A percentile compares a stretch with the other conserved stretches of the same genome.
These are phyloP conservation scores for Vigna angularis DNA, from an alignment of 306 rosid species.

Conservation along the genomic window DNA sequence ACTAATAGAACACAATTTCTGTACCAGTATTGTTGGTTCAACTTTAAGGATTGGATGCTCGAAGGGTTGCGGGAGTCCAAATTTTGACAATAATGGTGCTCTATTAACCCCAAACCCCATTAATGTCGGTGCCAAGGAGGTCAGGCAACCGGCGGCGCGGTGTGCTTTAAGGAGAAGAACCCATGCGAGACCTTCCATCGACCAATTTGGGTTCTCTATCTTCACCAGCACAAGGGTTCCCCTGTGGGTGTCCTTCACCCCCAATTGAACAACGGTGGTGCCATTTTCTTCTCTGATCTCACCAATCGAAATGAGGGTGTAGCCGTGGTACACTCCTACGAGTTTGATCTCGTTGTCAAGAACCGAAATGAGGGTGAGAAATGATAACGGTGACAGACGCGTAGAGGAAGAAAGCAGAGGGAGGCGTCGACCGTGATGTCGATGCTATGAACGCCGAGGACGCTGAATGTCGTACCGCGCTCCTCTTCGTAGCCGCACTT, in stretches of 20 bases:
- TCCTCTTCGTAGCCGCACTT: conserved; percentile 72
- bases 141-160: conserved; percentile 81
- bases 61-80: conserved; percentile 76
- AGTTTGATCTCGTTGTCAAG: too few species aligned
- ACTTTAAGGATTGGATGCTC: conserved; percentile 81
- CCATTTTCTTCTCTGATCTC: conserved; percentile 65
- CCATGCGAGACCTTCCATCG: conserved; percentile 92
- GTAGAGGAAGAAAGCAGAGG: too few species aligned
- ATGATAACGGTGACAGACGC: too few species aligned
- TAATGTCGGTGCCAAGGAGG: conserved; percentile 78
- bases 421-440: conserved; percentile 64
- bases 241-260: conserved; percentile 65
- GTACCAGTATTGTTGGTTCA: conserved; percentile 79
- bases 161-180: conserved; percentile 89
- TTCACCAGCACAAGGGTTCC: conserved; percentile 96
- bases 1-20: conserved; percentile 72
- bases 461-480: conserved; percentile 71
- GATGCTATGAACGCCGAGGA: conserved; percentile 59
- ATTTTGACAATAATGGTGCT: conserved; percentile 81
- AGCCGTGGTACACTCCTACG: too few species aligned
- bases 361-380: too few species aligned
- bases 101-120: conserved; percentile 36
- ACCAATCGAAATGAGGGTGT: neutral
- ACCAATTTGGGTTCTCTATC: conserved; percentile 97
- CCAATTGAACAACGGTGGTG: conserved; percentile 72